Percentiles rank a stretch among this genome's conserved stretches.
phyloP scores from a whole-genome alignment of 2,329 filamentous ascomycete species.

The Trichoderma gracile region DNA sequence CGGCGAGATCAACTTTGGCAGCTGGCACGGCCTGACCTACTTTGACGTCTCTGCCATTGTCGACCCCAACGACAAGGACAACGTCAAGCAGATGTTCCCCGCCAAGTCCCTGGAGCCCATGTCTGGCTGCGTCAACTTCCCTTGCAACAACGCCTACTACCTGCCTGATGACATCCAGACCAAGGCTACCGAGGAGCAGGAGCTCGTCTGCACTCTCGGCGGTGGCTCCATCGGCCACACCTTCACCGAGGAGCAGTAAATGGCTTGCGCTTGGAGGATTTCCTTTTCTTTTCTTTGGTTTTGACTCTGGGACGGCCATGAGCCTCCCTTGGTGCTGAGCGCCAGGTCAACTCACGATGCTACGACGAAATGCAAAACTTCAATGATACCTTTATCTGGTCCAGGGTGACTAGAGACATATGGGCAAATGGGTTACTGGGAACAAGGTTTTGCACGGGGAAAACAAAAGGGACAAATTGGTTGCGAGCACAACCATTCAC shows the following conservation, averaged over 20 bases:
- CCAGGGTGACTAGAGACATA: background rate
- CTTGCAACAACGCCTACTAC: constrained; percentile 58
- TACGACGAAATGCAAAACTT: constrained; percentile 28
- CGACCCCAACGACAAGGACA: constrained; percentile 49
- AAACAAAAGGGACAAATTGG: constrained; percentile 28
- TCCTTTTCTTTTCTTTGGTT: constrained; percentile 1
- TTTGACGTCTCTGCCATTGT: constrained; percentile 63
- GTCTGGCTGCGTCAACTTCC: constrained; percentile 55
- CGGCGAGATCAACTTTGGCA: constrained; percentile 53
- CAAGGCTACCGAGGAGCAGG: constrained; percentile 49
- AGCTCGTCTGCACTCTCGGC: constrained; percentile 56
- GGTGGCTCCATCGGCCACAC: constrained; percentile 33
- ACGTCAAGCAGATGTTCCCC: constrained; percentile 58
- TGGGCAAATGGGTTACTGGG: constrained; percentile 13
- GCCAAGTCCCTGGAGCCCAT: constrained; percentile 39
- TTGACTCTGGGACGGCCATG: background rate
- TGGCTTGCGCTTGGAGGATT: background rate
- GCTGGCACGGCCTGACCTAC: constrained; percentile 52
- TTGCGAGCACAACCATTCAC: constrained; percentile 24
- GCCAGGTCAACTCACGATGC: constrained; percentile 29
- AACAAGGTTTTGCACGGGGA: constrained; percentile 12
- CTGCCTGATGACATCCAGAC: constrained; percentile 57
- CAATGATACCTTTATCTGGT: constrained; percentile 34
- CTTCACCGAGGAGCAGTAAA: constrained; percentile 28
- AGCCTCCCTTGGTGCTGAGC: constrained; percentile 32